Percentiles rank a stretch among this genome's conserved stretches.
Evolutionary conservation across 164 flowering plant species (phyloP).

Genomic region (Chimonanthus salicifolius): DNA sequence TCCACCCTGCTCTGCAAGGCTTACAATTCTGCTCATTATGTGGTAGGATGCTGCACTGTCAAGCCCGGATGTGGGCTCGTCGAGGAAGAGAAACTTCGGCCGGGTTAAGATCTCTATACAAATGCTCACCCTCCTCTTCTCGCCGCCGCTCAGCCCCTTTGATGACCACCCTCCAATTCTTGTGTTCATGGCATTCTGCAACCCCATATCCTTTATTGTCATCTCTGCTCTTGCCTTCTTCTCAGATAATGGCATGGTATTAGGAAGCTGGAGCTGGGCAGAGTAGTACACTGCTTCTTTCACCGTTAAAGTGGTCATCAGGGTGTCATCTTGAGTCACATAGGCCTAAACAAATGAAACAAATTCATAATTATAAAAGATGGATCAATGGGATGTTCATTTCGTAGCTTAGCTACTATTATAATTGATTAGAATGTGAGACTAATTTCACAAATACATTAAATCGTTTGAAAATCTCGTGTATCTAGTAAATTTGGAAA

Average conservation of each 20-base stretch:
- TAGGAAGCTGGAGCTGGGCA: constrained; percentile 54
- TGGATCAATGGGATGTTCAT: background rate
- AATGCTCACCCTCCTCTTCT: constrained; percentile 61
- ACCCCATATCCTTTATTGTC: constrained; percentile 55
- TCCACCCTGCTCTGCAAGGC: constrained; percentile 28
- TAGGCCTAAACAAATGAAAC: constrained; percentile 36
- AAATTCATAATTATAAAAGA: background rate
- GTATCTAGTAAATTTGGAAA: too few species aligned
- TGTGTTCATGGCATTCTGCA: constrained; percentile 37
- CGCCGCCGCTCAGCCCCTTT: constrained; percentile 57
- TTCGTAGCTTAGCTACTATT: too few species aligned
- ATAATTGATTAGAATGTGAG: too few species aligned
- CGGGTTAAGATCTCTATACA: constrained; percentile 45
- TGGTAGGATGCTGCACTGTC: constrained; percentile 67
- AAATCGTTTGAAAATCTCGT: too few species aligned
- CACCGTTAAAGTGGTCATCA: constrained; percentile 48
- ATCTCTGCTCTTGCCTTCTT: constrained; percentile 39
- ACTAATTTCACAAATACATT: too few species aligned
- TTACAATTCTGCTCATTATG: constrained; percentile 35
- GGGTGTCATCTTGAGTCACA: constrained; percentile 53
- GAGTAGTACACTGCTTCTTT: constrained; percentile 58
- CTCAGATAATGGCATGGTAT: constrained; percentile 35
- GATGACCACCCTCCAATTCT: constrained; percentile 52
- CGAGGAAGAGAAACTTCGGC: constrained; percentile 55
- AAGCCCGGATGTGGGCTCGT: constrained; percentile 69